Base-by-base conservation (phyloP, 2,329 filamentous ascomycete species). In the Fusarium dimerum region DNA sequence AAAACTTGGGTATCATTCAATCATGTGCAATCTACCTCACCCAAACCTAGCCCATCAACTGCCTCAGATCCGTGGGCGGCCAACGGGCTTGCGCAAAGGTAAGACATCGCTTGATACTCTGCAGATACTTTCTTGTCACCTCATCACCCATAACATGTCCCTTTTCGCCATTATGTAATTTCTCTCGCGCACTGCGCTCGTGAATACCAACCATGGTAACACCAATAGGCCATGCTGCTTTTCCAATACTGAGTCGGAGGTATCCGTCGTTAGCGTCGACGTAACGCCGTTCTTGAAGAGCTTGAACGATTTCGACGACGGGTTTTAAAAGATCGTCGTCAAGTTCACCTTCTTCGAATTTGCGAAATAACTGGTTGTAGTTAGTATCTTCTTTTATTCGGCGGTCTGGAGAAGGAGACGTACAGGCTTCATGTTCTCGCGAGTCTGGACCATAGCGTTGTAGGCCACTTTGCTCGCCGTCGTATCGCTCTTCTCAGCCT, bases 121-220 rank as follows among this genome's bases (percentile, higher is more conserved):
- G 94, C 61, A 99, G 73, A 69, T 92, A 97, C 76, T 97, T 99
- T 61, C 94, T 83, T 47, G 94, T 99, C 42, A 89, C 86, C 75
- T 99, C 94, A 69, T 97, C 94, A 52, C 92, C 93, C 87, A 99
- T 92, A 64, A 97, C 96, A 71, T 99, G 92, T 5, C 93, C 94
- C 66, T 92, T 88, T 67, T 88, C 85, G 52, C 87, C 88, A 70
- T 94, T 85, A 69, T 97, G 92, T 54, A 99, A 77, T 75, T 99
- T 99, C 75, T 99, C 94, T 57, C 94, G 84, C 17, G 94, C 93
- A 61, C 89, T 94, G 68, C 94, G 86, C 78, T 97, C 94, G 82
- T 99, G 94, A 65, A 99, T 99, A 79, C 94, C 94, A 67, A 99
- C 94, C 94, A 97, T 99, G 71, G 94, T 99, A 39, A 99, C 94